Base-by-base conservation (phyloP, 2,329 filamentous ascomycete species). In the Colletotrichum cuscutae region DNA sequence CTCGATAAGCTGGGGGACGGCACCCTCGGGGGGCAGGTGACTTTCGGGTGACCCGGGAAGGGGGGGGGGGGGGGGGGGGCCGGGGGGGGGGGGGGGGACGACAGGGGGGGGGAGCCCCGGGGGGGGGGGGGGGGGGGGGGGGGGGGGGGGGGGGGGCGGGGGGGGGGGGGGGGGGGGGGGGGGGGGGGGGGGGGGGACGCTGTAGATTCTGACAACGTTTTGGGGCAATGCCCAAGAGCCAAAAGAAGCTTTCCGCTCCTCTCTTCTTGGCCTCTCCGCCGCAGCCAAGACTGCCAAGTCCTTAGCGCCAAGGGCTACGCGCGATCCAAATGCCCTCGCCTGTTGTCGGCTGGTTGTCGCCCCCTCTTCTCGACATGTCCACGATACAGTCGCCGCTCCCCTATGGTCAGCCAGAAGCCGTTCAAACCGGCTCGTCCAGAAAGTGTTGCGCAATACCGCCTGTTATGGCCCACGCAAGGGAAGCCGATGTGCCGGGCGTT, bases 191-290 rank as follows among this genome's bases (percentile, higher is more conserved):
- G 42, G 42, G 37, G 19, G 42, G 42, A 46, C 7, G 42, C 42
- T 46, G 42, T 19, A 46, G 42, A 19, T 15, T 46, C 52, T 54
- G 52, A 54, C n/a, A 24, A 54, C 24, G 19, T 32, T 62, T 42
- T 64, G 70, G 70, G 65, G 68, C 46, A 60, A 63, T 42, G 62
- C 35, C 70, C 70, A 65, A 70, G 66, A 64, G 46, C 59, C 54
- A 61, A 72, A 72, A 72, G 70, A 72, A 72, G 70, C 70, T 72
- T 72, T 72, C 70, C 70, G 70, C 70, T 72, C 70, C 70, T 72
- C 70, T 65, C 60, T 72, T 70, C 70, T 72, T 72, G 70, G 70
- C 70, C 66, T 70, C 70, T 72, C 70, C 70, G 70, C 70, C 70
- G 70, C 70, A 72, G 70, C 70, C 70, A 72, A 72, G 70, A 70